Evolutionary conservation across 495 filamentous ascomycete genomes (phyloP).

Genomic region (Hyaloscypha bicolor): DNA sequence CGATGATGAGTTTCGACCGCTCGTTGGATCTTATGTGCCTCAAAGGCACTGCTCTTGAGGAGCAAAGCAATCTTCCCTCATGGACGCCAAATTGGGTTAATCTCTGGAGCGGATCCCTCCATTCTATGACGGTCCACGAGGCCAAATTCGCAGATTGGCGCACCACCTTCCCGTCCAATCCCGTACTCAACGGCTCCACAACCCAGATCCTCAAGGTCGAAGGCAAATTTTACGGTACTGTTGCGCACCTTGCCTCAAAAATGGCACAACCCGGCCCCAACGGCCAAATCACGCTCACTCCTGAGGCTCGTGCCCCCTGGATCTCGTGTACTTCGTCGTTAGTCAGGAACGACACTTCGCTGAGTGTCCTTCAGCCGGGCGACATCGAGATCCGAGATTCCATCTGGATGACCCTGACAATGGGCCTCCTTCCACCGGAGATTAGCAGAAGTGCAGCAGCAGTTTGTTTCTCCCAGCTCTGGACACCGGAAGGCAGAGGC

Average conservation of each 20-base stretch:
- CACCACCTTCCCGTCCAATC: neutral
- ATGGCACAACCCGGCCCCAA: neutral
- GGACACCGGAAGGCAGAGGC: neutral
- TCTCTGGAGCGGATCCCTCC: neutral
- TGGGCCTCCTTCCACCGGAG: neutral
- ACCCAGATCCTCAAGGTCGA: slow-evolving; percentile 4
- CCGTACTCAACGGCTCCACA: neutral
- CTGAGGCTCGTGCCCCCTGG: neutral
- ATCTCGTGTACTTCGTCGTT: neutral
- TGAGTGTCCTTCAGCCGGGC: neutral
- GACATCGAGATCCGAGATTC: neutral
- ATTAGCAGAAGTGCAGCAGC: neutral
- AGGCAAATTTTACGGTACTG: neutral
- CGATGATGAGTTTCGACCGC: neutral
- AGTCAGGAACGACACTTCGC: neutral
- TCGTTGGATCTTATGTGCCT: slow-evolving; percentile 9
- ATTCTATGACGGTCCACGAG: slow-evolving; percentile 3
- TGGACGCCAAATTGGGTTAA: slow-evolving; percentile 2
- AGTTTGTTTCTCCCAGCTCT: neutral
- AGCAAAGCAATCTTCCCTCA: neutral
- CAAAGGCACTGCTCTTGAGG: neutral
- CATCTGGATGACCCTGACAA: neutral
- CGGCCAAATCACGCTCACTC: neutral
- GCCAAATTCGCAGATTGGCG: neutral
- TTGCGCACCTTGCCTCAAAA: neutral